Evolutionary conservation across 202 grass and related monocot species (phyloP).

Genomic region (Saccharum hybrid): DNA sequence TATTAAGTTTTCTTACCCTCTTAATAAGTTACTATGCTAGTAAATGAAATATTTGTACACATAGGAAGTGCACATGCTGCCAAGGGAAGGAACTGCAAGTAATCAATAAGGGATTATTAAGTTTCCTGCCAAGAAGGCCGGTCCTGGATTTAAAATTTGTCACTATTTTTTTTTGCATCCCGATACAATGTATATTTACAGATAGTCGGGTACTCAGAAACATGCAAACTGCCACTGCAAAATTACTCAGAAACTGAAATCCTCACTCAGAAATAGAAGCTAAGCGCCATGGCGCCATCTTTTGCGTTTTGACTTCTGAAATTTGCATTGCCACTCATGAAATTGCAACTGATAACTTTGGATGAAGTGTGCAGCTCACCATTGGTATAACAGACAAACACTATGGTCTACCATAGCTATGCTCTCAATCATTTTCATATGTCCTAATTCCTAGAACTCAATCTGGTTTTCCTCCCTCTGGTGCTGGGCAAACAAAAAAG

Average conservation of each 20-base stretch:
- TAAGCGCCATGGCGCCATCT: neutral
- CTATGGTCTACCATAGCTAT: neutral
- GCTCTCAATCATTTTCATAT: neutral
- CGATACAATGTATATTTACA: constrained; percentile 31
- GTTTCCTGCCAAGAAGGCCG: neutral
- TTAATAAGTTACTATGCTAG: neutral
- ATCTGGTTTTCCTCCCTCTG: constrained; percentile 9
- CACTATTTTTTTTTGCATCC: neutral
- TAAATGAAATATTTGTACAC: neutral
- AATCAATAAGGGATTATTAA: neutral
- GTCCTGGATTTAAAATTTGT: neutral
- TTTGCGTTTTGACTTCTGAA: neutral
- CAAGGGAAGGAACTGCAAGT: neutral
- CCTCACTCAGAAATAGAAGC: neutral
- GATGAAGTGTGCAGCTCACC: neutral
- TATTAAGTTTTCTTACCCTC: too few species aligned
- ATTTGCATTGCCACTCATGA: constrained; percentile 32
- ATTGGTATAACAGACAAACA: neutral
- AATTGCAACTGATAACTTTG: neutral
- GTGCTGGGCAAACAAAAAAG: neutral
- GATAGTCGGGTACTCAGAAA: neutral
- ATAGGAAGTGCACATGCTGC: neutral
- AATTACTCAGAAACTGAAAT: neutral
- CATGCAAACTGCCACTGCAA: neutral
- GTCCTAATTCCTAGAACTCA: neutral